A percentile compares a stretch with the other conserved stretches of the same genome.
These are phyloP conservation scores for Mucor irregularis DNA, from an alignment of 371 early-diverging fungal species.

Conservation along the genomic window DNA sequence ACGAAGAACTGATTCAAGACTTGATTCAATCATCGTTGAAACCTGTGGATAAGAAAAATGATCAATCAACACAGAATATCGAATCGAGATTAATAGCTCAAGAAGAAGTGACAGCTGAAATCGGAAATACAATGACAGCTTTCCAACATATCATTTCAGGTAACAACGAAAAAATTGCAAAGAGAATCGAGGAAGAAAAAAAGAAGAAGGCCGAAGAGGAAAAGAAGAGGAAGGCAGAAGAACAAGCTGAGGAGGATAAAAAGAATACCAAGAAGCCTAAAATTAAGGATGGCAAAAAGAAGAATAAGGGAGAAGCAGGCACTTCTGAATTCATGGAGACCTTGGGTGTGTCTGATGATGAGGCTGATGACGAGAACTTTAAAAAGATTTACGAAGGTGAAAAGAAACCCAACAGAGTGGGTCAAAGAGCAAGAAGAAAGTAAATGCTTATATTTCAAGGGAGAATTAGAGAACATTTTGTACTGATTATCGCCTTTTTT, in stretches of 20 bases:
- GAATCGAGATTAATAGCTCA: slow-evolving; percentile 34
- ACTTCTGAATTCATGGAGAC: slow-evolving; percentile 40
- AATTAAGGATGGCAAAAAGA: neutral
- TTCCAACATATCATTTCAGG: slow-evolving; percentile 25
- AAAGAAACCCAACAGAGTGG: slow-evolving; percentile 41
- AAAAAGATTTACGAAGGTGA: slow-evolving; percentile 42
- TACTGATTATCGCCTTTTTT: too few species aligned
- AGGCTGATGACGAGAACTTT: slow-evolving; percentile 27
- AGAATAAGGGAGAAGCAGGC: neutral
- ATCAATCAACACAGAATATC: slow-evolving; percentile 22
- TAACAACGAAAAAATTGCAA: slow-evolving; percentile 19
- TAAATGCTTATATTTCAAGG: too few species aligned
- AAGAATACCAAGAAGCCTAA: slow-evolving; percentile 3
- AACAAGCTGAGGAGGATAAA: slow-evolving; percentile 6
- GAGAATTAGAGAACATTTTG: too few species aligned
- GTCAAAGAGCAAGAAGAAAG: slow-evolving; percentile 48
- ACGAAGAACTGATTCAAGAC: slow-evolving; percentile 15
- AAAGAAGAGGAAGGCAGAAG: slow-evolving; percentile 17
- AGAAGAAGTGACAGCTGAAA: slow-evolving; percentile 25
- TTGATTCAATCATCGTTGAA: slow-evolving; percentile 4
- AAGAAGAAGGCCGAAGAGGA: slow-evolving; percentile 6
- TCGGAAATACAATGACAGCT: slow-evolving; percentile 16
- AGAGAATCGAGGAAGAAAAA: slow-evolving; percentile 8
- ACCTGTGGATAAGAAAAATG: neutral
- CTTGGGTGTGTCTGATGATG: slow-evolving; percentile 21